Base-by-base conservation (phyloP, 2,329 filamentous ascomycete species). In the Parascedosporium putredinis region DNA sequence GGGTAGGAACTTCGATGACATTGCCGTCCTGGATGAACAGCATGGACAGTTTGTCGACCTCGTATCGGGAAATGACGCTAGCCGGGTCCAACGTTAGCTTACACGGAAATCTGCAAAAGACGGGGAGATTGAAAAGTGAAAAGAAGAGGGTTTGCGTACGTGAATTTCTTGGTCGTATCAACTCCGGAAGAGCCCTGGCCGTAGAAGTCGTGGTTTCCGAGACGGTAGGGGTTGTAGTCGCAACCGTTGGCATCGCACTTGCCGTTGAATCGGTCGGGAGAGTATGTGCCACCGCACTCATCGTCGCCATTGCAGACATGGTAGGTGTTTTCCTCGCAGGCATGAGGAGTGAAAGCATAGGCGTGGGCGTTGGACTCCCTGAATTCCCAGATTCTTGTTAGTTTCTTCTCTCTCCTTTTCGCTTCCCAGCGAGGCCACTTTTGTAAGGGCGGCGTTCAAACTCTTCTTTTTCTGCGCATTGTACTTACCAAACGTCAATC, bases 241-340 rank as follows among this genome's bases (percentile, higher is more conserved):
- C 81, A 84, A 18, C 81, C 81, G 54, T 79, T 75, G 52, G 75
- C 75, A 61, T 84, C 81, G 65, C 81, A 84, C 36, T 74, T 64
- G 51, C 78, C 78, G 12, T 61, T 65, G 60, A 81, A 81, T 55
- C 78, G 75, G 54, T 71, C 63, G 48, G 61, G 57, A 5, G 64
- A 68, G 57, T 71, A 74, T 14, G 70, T 67, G 43, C 71, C 75
- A 46, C 76, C 75, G 56, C 74, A 78, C 33, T 48, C 46, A 20
- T n/a, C 22, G 23, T 50, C 49, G 12, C 42, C 43, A 16, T 55
- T 50, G 49, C 55, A 57, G 53, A 69, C 66, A 46, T 60, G 60
- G 47, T 71, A 68, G 45, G 67, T 68, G 20, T 64, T 59, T 42
- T 62, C 61, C 51, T 65, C 65, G 67, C 78, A 81, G 20, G 73